Percentiles rank a stretch among this genome's conserved stretches.
These are phyloP conservation scores for Dillenia turbinata DNA, from an alignment of 164 flowering plant species.

Conservation along the genomic window DNA sequence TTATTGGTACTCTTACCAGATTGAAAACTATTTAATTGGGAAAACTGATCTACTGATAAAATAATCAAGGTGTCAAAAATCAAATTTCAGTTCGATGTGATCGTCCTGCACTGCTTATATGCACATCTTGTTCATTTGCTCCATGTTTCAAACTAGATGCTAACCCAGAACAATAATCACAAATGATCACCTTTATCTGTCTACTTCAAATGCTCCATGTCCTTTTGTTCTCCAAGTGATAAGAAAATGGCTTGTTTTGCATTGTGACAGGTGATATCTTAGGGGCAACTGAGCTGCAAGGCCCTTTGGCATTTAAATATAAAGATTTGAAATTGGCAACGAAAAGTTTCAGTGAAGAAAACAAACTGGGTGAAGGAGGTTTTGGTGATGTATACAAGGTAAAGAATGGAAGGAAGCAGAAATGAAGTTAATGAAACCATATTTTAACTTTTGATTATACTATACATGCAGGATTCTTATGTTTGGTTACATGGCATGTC, in stretches of 20 bases:
- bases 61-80: background rate
- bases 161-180: too few species aligned
- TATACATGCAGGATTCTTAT: too few species aligned
- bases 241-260: background rate
- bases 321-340: slow-evolving; percentile 47
- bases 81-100: too few species aligned
- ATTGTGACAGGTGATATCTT: slow-evolving; percentile 33
- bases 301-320: slow-evolving; percentile 36
- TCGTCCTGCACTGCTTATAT: too few species aligned
- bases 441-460: too few species aligned
- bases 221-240: background rate
- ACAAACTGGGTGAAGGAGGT: slow-evolving; percentile 61
- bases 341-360: slow-evolving; percentile 37
- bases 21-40: too few species aligned
- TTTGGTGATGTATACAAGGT: slow-evolving; percentile 66
- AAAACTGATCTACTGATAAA: background rate
- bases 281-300: slow-evolving; percentile 51
- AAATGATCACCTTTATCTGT: background rate
- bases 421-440: too few species aligned
- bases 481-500: background rate
- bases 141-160: too few species aligned
- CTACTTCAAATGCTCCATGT: background rate
- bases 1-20: too few species aligned
- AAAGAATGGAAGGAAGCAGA: background rate
- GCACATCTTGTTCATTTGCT: too few species aligned